Evolutionary conservation across 306 rosid species (phyloP).

Genomic region (Hippophae gyantsensis): DNA sequence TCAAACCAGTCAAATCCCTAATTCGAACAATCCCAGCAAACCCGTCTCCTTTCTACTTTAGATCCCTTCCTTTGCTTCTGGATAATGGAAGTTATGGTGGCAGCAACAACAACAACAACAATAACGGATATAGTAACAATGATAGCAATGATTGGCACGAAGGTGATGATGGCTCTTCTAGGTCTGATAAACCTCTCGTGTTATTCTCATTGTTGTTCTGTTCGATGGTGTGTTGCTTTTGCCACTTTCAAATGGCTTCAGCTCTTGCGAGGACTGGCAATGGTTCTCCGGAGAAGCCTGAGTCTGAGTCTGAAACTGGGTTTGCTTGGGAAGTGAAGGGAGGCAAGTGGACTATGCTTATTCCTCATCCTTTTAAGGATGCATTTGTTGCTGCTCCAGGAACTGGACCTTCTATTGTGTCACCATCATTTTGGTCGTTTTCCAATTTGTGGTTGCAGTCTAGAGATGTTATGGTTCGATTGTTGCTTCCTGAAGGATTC

Average conservation of each 20-base stretch:
- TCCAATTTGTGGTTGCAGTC: constrained; percentile 33
- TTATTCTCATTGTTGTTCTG: constrained; percentile 15
- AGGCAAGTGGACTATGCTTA: constrained; percentile 56
- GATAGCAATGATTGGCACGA: no score
- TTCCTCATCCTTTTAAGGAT: constrained; percentile 42
- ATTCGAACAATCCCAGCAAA: no score
- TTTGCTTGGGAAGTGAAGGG: constrained; percentile 63
- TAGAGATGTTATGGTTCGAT: constrained; percentile 32
- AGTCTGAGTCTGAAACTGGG: constrained; percentile 20
- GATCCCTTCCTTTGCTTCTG: no score
- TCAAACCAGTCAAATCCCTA: no score
- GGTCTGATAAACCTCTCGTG: no score
- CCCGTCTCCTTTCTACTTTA: no score
- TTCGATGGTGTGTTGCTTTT: constrained; percentile 32
- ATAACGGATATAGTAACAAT: no score
- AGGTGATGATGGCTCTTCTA: no score
- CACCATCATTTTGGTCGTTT: constrained; percentile 17
- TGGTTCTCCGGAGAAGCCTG: constrained; percentile 11
- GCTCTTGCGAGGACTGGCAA: constrained; percentile 39
- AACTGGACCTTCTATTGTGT: constrained; percentile 14
- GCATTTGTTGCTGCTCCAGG: constrained; percentile 29
- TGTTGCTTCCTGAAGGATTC: constrained; percentile 92
- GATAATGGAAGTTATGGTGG: no score
- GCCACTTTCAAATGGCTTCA: constrained; percentile 41
- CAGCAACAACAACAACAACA: no score